phyloP scores from a whole-genome alignment of 2,329 filamentous ascomycete genomes.

The Ophiocordyceps camponoti-leonardi region DNA sequence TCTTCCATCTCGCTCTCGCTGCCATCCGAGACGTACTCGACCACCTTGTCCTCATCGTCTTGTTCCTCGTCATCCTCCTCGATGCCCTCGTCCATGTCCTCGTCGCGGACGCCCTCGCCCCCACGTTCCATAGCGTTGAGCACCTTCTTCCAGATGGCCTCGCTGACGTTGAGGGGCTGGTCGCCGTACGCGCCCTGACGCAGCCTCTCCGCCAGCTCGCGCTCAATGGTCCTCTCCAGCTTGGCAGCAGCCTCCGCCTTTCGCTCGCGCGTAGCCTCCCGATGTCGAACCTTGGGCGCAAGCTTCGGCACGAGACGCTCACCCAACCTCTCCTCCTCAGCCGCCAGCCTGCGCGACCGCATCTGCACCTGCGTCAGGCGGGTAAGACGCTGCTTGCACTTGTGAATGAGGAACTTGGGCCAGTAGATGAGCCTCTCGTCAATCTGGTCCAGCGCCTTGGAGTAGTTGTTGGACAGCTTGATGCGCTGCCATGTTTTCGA shows the following conservation, averaged over 20 bases:
- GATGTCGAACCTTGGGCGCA: constrained; percentile 71
- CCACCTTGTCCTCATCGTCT: constrained; percentile 51
- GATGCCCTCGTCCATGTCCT: constrained; percentile 77
- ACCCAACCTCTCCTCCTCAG: constrained; percentile 76
- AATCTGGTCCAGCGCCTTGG: constrained; percentile 72
- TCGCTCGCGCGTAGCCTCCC: constrained; percentile 59
- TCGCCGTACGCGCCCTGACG: constrained; percentile 90
- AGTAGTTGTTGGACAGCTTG: constrained; percentile 78
- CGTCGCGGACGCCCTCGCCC: constrained; percentile 66
- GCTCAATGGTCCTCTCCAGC: constrained; percentile 88
- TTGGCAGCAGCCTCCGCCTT: constrained; percentile 75
- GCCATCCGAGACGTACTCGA: constrained; percentile 88
- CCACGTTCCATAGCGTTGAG: constrained; percentile 76
- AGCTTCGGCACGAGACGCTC: constrained; percentile 78
- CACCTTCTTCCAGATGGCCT: constrained; percentile 94
- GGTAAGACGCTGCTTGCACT: constrained; percentile 92
- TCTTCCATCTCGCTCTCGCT: constrained; percentile 66
- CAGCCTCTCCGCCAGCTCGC: constrained; percentile 81
- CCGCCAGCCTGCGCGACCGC: constrained; percentile 59
- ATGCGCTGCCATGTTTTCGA: constrained; percentile 91
- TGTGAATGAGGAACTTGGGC: constrained; percentile 84
- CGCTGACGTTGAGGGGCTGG: constrained; percentile 84
- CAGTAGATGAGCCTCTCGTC: constrained; percentile 81
- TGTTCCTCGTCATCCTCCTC: constrained; percentile 58
- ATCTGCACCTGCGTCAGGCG: constrained; percentile 84